Base-by-base conservation (phyloP, 345 rosid genomes). In the Stellera chamaejasme region DNA sequence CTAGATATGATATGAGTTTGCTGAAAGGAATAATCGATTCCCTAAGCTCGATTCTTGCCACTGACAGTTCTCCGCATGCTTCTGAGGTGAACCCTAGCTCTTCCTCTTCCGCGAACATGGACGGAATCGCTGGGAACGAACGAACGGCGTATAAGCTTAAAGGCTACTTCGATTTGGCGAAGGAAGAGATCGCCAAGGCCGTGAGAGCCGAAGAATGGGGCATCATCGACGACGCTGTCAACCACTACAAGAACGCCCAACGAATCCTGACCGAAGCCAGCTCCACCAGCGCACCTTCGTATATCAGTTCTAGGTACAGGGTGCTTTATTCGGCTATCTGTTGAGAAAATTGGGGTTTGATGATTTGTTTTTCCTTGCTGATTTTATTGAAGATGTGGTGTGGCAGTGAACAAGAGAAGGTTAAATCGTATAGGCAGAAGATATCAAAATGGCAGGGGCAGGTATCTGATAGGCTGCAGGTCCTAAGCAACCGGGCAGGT, bases 121-220 rank as follows among this genome's bases (percentile, higher is more conserved):
- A 80, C 14, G 66, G 69, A 27, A 54, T 72, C 50, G 74, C 64
- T 12, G 88, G 81, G 28, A 92, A 88, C 66, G 98, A 92, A 75
- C 84, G 96, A 39, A 57, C 68, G 11, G 98, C 96, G 13, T 88
- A 84, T 66, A 92, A 92, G 82, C 76, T 92, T 50, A 92, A 88
- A 71, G 96, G 96, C 10, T 92, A 82, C 77, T 74, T 71, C 62
- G 95, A 92, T 71, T 81, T 92, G 51, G 96, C 93, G 41, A 92
- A 78, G 65, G 84, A 68, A 57, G 95, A 86, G 74, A 92, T 88
- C 48, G 85, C 75, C 15, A 86, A 82, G 56, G 96, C 89, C 9
- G 87, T 91, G 13, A 73, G 88, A 52, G 82, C 92, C n/a, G 98
- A 91, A 71, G 98, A 91, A 55, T 85, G 96, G 90, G 95, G 96